Evolutionary conservation across 306 rosid species (phyloP).

Genomic region (Lathyrus aphaca): DNA sequence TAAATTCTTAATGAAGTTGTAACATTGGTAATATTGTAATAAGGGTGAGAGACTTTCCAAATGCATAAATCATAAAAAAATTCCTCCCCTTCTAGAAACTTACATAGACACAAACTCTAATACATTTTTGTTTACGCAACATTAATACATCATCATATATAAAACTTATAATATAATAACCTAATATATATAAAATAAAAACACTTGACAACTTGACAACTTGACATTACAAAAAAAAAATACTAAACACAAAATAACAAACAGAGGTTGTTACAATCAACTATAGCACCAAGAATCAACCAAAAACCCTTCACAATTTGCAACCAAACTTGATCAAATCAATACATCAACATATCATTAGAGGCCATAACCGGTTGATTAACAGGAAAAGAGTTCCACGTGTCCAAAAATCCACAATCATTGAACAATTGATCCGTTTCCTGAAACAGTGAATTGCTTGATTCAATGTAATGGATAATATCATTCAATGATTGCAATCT

Average conservation of each 20-base stretch:
- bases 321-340: constrained; percentile 25
- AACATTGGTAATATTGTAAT: neutral
- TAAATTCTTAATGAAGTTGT: neutral
- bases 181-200: neutral
- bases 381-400: constrained; percentile 42
- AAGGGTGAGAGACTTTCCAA: neutral
- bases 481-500: constrained; percentile 72
- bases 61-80: constrained; percentile 2
- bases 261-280: constrained; percentile 22
- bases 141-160: neutral
- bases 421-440: constrained; percentile 34
- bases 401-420: constrained; percentile 47
- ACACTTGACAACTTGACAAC: neutral
- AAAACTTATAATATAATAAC: neutral
- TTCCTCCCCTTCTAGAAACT: neutral
- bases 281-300: constrained; percentile 2
- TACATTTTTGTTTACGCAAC: neutral
- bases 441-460: constrained; percentile 38
- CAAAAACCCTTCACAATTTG: neutral
- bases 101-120: neutral
- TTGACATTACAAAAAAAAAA: constrained; percentile 23
- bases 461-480: constrained; percentile 54
- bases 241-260: neutral
- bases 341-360: constrained; percentile 48
- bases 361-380: constrained; percentile 57